Conservation (phyloP, 768 basidiomycete genomes). For the Boletus tomentosulus region DNA sequence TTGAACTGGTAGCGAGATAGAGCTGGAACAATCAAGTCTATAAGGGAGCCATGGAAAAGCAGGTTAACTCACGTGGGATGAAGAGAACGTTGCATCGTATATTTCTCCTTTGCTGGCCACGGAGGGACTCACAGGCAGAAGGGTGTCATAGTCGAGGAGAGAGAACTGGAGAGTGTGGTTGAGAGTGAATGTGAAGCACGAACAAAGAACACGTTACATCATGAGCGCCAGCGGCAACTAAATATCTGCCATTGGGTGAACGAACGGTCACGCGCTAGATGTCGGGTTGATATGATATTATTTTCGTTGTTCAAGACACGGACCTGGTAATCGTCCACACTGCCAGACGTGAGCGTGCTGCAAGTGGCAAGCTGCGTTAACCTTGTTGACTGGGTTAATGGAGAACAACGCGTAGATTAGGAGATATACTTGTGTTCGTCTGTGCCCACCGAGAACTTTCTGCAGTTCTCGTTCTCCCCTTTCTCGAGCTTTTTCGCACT, state of each 20-base stretch:
- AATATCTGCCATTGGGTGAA: constrained; percentile 59
- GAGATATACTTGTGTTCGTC: constrained; percentile 53
- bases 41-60: background rate
- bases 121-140: constrained; percentile 44
- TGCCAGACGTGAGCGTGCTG: constrained; percentile 58
- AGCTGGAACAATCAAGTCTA: constrained; percentile 39
- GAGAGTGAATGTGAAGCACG: constrained; percentile 10
- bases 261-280: constrained; percentile 79
- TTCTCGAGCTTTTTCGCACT: constrained; percentile 53
- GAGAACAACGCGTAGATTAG: background rate
- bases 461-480: constrained; percentile 82
- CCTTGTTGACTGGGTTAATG: constrained; percentile 15
- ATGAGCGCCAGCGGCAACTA: constrained; percentile 72
- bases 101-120: constrained; percentile 73
- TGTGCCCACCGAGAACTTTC: constrained; percentile 51
- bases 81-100: constrained; percentile 80
- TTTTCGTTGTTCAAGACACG: background rate
- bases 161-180: constrained; percentile 43
- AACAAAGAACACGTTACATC: constrained; percentile 45
- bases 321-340: constrained; percentile 84
- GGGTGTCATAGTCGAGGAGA: constrained; percentile 60
- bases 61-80: constrained; percentile 46
- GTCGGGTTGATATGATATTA: constrained; percentile 5
- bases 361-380: constrained; percentile 36
- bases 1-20: constrained; percentile 60